Conservation (phyloP, 2,329 filamentous ascomycete genomes). For the Pseudogymnoascus destructans region DNA sequence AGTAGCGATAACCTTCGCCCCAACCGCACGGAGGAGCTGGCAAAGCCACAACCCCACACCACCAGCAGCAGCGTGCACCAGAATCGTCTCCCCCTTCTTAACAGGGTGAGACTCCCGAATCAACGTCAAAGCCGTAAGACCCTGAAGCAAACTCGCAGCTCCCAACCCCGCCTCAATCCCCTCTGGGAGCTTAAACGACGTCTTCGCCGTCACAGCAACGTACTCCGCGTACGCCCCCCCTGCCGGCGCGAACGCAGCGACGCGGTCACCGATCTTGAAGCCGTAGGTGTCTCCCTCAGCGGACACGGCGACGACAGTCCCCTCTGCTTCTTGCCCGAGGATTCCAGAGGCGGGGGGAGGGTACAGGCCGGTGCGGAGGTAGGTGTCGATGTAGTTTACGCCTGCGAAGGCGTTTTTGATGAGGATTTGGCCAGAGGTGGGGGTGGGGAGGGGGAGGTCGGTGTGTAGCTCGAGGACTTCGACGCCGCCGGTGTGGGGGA, state of each 20-base stretch:
- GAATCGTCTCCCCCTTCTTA: constrained; percentile 63
- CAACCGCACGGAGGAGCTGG: constrained; percentile 59
- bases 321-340: constrained; percentile 68
- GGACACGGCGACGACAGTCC: constrained; percentile 52
- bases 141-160: constrained; percentile 63
- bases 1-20: constrained; percentile 68
- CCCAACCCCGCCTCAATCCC: constrained; percentile 47
- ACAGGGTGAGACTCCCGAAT: constrained; percentile 61
- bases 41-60: constrained; percentile 65
- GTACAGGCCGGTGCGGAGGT: constrained; percentile 81
- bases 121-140: constrained; percentile 69
- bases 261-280: constrained; percentile 54
- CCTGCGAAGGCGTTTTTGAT: constrained; percentile 71
- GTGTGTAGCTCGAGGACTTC: constrained; percentile 61
- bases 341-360: constrained; percentile 56
- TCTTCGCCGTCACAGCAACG: constrained; percentile 38
- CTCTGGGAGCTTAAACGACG: constrained; percentile 50
- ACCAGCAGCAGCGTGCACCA: constrained; percentile 77
- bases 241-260: constrained; percentile 49
- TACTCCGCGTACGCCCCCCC: constrained; percentile 42
- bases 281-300: constrained; percentile 36
- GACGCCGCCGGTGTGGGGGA: constrained; percentile 57
- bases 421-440: constrained; percentile 58
- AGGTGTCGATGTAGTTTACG: constrained; percentile 83
- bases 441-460: constrained; percentile 56